Evolutionary conservation across 257 asterid species (phyloP), one percentile per base, ranked within the genome.

Genomic region (Fraxinus cuspidata): DNA sequence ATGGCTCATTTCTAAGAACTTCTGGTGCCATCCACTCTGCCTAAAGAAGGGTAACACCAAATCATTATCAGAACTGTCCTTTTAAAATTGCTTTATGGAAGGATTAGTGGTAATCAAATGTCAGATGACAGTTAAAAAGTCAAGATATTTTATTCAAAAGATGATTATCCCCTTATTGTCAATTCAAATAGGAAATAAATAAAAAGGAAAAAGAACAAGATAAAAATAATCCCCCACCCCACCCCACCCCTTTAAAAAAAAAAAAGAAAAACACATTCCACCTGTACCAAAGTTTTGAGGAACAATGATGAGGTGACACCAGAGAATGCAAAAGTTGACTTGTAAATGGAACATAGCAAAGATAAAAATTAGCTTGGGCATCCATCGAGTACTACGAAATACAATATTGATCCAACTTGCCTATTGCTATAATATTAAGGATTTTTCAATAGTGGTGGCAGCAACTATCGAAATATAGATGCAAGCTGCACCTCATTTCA

Each of bases 21-120:
- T 96, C 99, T 21, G 99, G 99, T 69, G 99, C 99, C 99, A 96
- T 96, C 99, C 99, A 96, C 87, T 96, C 99, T 58, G 99, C 99
- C 99, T 96, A 92, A 82, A 78, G 70, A 84, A 79, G 71, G 67
- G 75, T 25, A 82, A 82, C 60, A 84, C 70, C 63, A 77, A 81
- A 81, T 71, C 67, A 60, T 83, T 70, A 81, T 76, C 12, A 65
- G 31, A 18, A 51, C 25, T 63, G 29, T 74, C 40, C 31, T 53
- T 65, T 31, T 73, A 66, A 34, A 27, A 16, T 40, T 65, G 51
- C 63, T 77, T 8, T 65, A 66, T 10, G 40, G 37, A 60, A 73
- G 74, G 44, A 51, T 38, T 53, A 42, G 16, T 13, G 49, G 37
- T 32, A 15, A 29, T 35, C 51, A 67, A 70, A 81, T 34, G 19